A percentile compares a stretch with the other conserved stretches of the same genome.
Conservation (phyloP, 495 filamentous ascomycete genomes). For the Aspergillus incahuasiensis region DNA sequence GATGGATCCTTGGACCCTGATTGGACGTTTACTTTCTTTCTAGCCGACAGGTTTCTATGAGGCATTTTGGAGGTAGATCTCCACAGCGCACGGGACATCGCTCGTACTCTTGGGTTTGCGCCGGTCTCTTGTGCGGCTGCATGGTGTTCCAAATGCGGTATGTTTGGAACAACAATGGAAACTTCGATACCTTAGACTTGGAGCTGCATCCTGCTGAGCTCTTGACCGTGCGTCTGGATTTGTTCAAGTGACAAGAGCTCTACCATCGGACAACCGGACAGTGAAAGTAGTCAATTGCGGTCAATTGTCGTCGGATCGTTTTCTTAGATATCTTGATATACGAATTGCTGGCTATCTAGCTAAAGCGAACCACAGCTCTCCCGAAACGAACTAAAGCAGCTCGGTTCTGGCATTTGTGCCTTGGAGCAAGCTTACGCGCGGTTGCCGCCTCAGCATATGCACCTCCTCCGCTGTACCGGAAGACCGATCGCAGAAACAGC, state of each 20-base stretch:
- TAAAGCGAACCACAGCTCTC: background rate
- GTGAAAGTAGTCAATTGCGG: too few species aligned
- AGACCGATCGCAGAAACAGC: background rate
- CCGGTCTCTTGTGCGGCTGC: conserved; percentile 11
- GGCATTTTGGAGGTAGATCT: conserved; percentile 15
- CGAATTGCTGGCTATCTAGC: background rate
- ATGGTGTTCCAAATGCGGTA: conserved; percentile 19
- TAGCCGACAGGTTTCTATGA: conserved; percentile 16
- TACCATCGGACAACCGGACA: background rate
- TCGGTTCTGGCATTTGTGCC: background rate
- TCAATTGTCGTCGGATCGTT: too few species aligned
- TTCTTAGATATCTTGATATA: too few species aligned
- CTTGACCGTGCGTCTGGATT: background rate
- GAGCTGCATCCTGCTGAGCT: conserved; percentile 5
- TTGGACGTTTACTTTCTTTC: background rate
- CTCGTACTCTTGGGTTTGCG: conserved; percentile 11
- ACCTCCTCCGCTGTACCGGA: background rate
- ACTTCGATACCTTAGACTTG: conserved; percentile 1
- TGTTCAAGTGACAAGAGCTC: background rate
- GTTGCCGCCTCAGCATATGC: conserved; percentile 10
- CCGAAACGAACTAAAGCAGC: background rate
- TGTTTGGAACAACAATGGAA: conserved; percentile 7
- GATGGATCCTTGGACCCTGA: background rate
- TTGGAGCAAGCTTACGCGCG: conserved; percentile 2
- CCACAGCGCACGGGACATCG: conserved; percentile 17